Percentiles rank a stretch among this genome's conserved stretches.
Evolutionary conservation across 441 rosid species (phyloP).

Genomic region (Populus hybrid): DNA sequence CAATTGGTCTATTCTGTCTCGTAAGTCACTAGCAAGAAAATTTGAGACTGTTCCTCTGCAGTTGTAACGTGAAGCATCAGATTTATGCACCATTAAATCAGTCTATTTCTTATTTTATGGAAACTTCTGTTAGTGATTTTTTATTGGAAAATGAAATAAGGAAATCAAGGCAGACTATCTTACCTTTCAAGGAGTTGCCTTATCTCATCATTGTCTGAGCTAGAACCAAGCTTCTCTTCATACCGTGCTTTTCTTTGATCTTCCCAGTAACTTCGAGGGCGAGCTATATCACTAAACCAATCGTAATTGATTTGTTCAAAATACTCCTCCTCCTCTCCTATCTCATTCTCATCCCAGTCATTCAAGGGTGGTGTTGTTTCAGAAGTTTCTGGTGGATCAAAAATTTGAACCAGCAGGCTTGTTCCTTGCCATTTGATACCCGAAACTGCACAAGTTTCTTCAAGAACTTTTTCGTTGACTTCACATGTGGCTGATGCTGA

Average conservation of each 20-base stretch:
- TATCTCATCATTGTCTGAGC: conserved; percentile 54
- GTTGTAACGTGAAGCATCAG: neutral
- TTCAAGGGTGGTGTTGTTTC: conserved; percentile 28
- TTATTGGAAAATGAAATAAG: neutral
- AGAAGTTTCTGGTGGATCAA: conserved; percentile 20
- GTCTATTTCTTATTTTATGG: neutral
- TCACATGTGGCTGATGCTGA: conserved; percentile 7
- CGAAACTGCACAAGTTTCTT: conserved; percentile 16
- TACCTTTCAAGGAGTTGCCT: conserved; percentile 79
- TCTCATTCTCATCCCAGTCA: conserved; percentile 33
- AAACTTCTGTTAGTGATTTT: neutral
- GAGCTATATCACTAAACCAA: conserved; percentile 66
- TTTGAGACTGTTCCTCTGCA: conserved; percentile 77
- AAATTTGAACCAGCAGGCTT: conserved; percentile 4
- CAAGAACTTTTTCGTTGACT: conserved; percentile 8
- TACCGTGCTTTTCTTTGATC: conserved; percentile 65
- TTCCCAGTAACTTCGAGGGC: conserved; percentile 95
- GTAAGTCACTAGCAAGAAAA: conserved; percentile 58
- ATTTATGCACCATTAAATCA: neutral
- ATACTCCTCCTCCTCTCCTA: conserved; percentile 26
- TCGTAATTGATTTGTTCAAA: conserved; percentile 37
- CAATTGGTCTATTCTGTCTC: conserved; percentile 58
- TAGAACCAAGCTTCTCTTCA: conserved; percentile 51
- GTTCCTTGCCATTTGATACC: conserved; percentile 20
- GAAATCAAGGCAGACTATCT: neutral